Evolutionary conservation across 805 yeast genomes (phyloP).

Genomic region (Jamesozyma jinghongensis): DNA sequence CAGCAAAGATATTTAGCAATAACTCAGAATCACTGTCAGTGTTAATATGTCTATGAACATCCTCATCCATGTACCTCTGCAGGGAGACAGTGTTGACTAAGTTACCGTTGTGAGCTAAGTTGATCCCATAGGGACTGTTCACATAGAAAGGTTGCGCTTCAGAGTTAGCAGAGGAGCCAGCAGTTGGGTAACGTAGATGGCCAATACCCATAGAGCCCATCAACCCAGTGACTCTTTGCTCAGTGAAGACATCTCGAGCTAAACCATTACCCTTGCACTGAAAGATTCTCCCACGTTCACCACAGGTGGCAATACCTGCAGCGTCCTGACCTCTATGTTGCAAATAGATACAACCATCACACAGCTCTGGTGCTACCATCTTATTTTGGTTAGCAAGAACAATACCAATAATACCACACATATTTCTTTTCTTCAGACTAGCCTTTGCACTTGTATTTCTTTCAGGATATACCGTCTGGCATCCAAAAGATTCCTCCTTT

Average conservation of each 20-base stretch:
- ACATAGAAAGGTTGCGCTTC: constrained; percentile 99
- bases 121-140: constrained; percentile 91
- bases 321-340: constrained; percentile 99
- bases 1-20: constrained; percentile 80
- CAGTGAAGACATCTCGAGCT: constrained; percentile 96
- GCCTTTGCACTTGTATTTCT: too few relatives aligned
- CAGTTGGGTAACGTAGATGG: constrained; percentile 94
- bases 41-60: constrained; percentile 92
- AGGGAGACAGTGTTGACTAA: constrained; percentile 78
- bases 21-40: constrained; percentile 95
- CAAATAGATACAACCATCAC: constrained; percentile 84
- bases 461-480: too few relatives aligned
- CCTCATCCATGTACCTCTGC: constrained; percentile 76
- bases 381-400: constrained; percentile 65
- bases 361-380: constrained; percentile 78
- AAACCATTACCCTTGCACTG: constrained; percentile 99
- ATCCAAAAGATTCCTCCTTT: too few relatives aligned
- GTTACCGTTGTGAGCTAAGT: constrained; percentile 89
- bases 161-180: constrained; percentile 89
- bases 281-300: constrained; percentile 82
- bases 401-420: constrained; percentile 95
- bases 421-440: constrained; percentile 30
- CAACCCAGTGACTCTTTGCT: constrained; percentile 62
- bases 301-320: constrained; percentile 97
- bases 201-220: constrained; percentile 94